A percentile compares a stretch with the other conserved stretches of the same genome.
These are phyloP conservation scores for Trifolium fragiferum DNA, from an alignment of 306 rosid species.

Conservation along the genomic window DNA sequence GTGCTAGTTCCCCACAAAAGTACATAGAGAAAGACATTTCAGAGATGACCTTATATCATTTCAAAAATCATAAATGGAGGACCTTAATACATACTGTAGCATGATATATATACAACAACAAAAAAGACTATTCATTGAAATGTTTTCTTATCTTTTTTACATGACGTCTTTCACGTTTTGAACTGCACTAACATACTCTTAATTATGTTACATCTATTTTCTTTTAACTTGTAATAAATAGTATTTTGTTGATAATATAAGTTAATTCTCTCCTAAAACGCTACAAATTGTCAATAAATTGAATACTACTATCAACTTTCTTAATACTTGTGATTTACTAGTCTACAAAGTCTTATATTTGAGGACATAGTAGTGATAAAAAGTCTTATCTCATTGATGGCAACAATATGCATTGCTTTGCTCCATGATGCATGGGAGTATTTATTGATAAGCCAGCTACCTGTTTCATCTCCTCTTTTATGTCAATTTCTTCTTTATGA, in stretches of 20 bases:
- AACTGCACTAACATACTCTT: not conserved
- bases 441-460: constrained; percentile 46
- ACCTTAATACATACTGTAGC: constrained; percentile 5
- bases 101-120: constrained; percentile 6
- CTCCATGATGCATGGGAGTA: constrained; percentile 46
- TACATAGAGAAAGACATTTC: not conserved
- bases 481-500: constrained; percentile 54
- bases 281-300: not conserved
- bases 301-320: not conserved
- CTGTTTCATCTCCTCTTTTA: constrained; percentile 39
- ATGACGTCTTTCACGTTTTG: not conserved
- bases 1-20: constrained; percentile 15
- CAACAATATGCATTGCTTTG: constrained; percentile 16
- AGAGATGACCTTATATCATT: constrained; percentile 19
- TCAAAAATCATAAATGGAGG: constrained; percentile 12
- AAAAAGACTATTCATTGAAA: not conserved
- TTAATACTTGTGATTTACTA: not conserved
- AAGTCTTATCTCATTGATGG: constrained; percentile 27
- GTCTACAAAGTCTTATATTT: not conserved
- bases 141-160: not conserved
- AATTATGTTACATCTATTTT: not conserved
- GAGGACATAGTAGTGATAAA: not conserved
- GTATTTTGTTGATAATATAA: not conserved
- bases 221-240: not conserved
- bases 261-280: not conserved